Evolutionary conservation across 106 monocot genomes (phyloP).

Genomic region (Dactylorhiza incarnata): DNA sequence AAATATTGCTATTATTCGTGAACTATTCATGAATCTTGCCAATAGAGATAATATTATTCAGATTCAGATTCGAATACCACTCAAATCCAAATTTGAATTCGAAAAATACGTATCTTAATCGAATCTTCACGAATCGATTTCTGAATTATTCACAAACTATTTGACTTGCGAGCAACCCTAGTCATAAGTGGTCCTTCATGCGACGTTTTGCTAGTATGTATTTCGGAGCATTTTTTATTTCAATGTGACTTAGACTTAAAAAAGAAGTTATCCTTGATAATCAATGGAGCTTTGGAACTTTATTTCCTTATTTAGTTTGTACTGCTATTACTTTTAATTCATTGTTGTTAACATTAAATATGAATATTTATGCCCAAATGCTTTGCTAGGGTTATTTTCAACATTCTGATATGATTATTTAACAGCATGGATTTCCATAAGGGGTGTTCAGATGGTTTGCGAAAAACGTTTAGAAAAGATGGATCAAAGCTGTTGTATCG

Average conservation of each 20-base stretch:
- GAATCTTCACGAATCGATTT: no score
- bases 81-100: no score
- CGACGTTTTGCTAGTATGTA: background rate
- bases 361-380: background rate
- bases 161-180: no score
- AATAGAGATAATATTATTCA: no score
- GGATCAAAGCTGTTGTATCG: conserved; percentile 34
- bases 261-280: background rate
- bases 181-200: background rate
- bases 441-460: conserved; percentile 19
- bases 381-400: background rate
- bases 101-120: no score
- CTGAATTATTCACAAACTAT: no score
- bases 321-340: background rate
- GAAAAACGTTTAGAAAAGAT: conserved; percentile 5
- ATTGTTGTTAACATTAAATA: background rate
- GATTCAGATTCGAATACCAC: no score
- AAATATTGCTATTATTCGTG: no score
- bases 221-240: background rate
- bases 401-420: background rate
- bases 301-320: background rate
- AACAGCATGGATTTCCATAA: conserved; percentile 4
- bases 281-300: background rate
- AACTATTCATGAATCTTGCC: no score
- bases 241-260: background rate